These are phyloP conservation scores for Mycothermus thermophilus DNA, from an alignment of 495 filamentous ascomycete species.

Conservation along the genomic window DNA sequence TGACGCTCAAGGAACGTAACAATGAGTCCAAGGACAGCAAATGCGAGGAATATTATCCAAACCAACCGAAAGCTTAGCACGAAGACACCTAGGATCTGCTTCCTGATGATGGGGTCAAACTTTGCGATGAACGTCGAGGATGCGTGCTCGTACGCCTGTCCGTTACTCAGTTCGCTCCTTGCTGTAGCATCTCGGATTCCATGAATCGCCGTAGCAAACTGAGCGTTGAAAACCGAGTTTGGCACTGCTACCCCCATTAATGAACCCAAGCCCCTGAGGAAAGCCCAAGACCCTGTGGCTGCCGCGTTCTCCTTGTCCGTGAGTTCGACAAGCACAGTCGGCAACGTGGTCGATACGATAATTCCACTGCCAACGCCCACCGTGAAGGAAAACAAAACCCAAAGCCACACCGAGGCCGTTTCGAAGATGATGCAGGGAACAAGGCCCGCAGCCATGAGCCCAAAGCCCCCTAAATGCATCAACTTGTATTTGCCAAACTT, in stretches of 20 bases:
- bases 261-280: slow-evolving; percentile 32
- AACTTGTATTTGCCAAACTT: slow-evolving; percentile 32
- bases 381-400: slow-evolving; percentile 22
- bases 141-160: slow-evolving; percentile 4
- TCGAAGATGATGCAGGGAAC: slow-evolving; percentile 27
- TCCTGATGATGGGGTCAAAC: background rate
- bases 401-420: slow-evolving; percentile 8
- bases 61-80: slow-evolving; percentile 3
- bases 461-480: slow-evolving; percentile 28
- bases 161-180: background rate
- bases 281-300: slow-evolving; percentile 31
- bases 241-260: slow-evolving; percentile 38
- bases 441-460: slow-evolving; percentile 26
- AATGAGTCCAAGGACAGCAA: slow-evolving; percentile 11
- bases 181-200: background rate
- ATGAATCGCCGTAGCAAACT: slow-evolving; percentile 7
- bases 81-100: slow-evolving; percentile 5
- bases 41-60: slow-evolving; percentile 10
- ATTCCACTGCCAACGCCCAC: slow-evolving; percentile 23
- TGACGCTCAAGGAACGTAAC: slow-evolving; percentile 24
- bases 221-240: slow-evolving; percentile 35
- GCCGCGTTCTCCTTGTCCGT: slow-evolving; percentile 30
- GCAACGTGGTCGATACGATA: slow-evolving; percentile 20
- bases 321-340: slow-evolving; percentile 17
- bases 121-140: background rate